Base-by-base conservation (phyloP, 805 yeast genomes). In the Ogataea chonburiensis region DNA sequence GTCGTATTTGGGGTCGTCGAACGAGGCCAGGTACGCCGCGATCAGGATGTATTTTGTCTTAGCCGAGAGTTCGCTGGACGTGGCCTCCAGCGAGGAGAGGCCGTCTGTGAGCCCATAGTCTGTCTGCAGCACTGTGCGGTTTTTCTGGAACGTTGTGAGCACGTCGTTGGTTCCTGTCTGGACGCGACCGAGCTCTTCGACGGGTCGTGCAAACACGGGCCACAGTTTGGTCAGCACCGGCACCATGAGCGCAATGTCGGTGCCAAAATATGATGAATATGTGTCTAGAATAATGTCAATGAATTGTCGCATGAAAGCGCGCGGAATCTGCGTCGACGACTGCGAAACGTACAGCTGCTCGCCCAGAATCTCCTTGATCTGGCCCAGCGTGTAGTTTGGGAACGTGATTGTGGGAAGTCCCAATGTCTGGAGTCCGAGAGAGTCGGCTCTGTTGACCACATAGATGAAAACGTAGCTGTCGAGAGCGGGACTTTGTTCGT, bases 21-120 rank as follows among this genome's bases (percentile, higher is more conserved):
- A 84, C 0, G 96, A 86, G 1, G 95, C 94, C 31, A 88, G 62
- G 56, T 83, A 89, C 1, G 95, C 80, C 1, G 96, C 86, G 20
- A 87, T 71, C 11, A 88, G 60, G n/a, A 89, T 60, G 52, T 73
- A 86, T 52, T 85, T 83, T 2, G 91, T 73, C 32, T 75, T 70
- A 7, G 53, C 55, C 0, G 89, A 77, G 26, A 85, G 61, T 45
- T 79, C 81, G 26, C 34, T 28, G 18, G 19, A 21, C 16, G 35
- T 10, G 17, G 23, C 24, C 29, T 36, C 28, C 12, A 23, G 17
- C 28, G 49, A 36, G 8, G 27, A 55, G 27, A 46, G 35, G 36
- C 39, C 50, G 14, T 48, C 49, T 11, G 50, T 46, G 17, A 60
- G 34, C 4, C 52, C 50, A 28, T 30, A 45, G n/a, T 55, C 60